Evolutionary conservation across 2,329 filamentous ascomycete genomes (phyloP), one percentile per base, ranked within the genome.

Genomic region (Hypoxylon sp.): DNA sequence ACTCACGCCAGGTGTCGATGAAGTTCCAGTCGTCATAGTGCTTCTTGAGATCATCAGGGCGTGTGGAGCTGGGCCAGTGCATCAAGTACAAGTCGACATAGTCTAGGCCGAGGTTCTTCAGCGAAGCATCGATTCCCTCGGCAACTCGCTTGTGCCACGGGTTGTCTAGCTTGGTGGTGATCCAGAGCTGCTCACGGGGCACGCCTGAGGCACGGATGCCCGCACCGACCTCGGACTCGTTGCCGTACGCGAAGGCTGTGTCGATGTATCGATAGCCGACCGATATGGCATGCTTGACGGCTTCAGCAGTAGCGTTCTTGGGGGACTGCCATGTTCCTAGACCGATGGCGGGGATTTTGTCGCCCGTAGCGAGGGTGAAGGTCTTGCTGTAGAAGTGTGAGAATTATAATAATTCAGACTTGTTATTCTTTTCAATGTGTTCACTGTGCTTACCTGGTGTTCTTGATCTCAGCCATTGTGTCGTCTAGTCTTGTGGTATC

Each of bases 141-240:
- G 77, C 73, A 19, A 87, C 86, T 55, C 82, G 79, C 73, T 88
- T 84, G 74, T 91, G 88, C 81, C 86, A 88, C 40, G 86, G 80
- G 79, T 92, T 91, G 78, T 90, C 83, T 44, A 93, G 82, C 80
- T 94, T 95, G 63, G 89, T 91, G 42, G 90, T 93, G 50, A 89
- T 71, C 79, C 83, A 90, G 68, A 89, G 82, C 63, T 88, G 74
- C 46, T 79, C 75, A 16, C 86, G 80, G n/a, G 84, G 79, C 1
- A 89, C 80, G 20, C 83, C 84, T 2, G 82, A 81, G 37, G 80
- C 80, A 59, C 76, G 78, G 68, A 89, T 86, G 44, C 84, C 87
- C 45, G 78, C 72, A 53, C 87, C 86, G 13, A 89, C 84, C 65
- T 88, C 84, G 41, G 75, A 73, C 70, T 89, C 89, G 72, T 93